Conservation (phyloP, 176 grass and related monocot species). For the Avena atlantica region DNA sequence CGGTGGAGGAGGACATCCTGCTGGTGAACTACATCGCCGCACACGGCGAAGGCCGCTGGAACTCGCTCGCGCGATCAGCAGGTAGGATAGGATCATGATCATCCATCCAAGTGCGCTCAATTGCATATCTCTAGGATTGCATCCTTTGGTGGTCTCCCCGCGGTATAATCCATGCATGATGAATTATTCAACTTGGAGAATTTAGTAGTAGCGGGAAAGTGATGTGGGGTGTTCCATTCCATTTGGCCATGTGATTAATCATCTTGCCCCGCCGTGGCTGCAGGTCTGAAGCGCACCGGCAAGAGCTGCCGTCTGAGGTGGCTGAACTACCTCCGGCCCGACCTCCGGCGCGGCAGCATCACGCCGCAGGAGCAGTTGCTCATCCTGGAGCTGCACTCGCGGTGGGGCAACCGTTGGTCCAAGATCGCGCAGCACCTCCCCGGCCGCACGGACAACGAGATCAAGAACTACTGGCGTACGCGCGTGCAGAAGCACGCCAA, state of each 20-base stretch:
- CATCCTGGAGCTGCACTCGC: slow-evolving; percentile 95
- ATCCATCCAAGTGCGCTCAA: not conserved
- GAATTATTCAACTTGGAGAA: slow-evolving; percentile 2
- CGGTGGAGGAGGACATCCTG: slow-evolving; percentile 87
- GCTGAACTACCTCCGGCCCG: slow-evolving; percentile 98
- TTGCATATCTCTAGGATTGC: not conserved
- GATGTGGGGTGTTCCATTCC: slow-evolving; percentile 38
- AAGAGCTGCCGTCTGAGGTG: slow-evolving; percentile 98
- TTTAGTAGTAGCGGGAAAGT: slow-evolving; percentile 5
- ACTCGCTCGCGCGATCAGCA: slow-evolving; percentile 90
- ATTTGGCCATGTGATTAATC: slow-evolving; percentile 36
- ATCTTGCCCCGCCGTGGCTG: not conserved
- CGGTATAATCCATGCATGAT: not conserved
- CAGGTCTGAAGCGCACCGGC: slow-evolving; percentile 91
- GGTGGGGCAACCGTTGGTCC: slow-evolving; percentile 99
- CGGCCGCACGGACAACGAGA: slow-evolving; percentile 96
- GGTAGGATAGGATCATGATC: slow-evolving; percentile 47
- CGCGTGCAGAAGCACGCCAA: slow-evolving; percentile 98
- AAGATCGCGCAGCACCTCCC: slow-evolving; percentile 98
- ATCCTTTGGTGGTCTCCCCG: not conserved
- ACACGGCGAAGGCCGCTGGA: slow-evolving; percentile 95
- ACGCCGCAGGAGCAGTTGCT: slow-evolving; percentile 96
- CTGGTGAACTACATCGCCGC: slow-evolving; percentile 82
- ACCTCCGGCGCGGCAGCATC: slow-evolving; percentile 95
- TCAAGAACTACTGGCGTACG: slow-evolving; percentile 99